A percentile compares a stretch with the other conserved stretches of the same genome.
phyloP scores from a whole-genome alignment of 352 stramenopile genomes.

The Globisporangium okanoganense region DNA sequence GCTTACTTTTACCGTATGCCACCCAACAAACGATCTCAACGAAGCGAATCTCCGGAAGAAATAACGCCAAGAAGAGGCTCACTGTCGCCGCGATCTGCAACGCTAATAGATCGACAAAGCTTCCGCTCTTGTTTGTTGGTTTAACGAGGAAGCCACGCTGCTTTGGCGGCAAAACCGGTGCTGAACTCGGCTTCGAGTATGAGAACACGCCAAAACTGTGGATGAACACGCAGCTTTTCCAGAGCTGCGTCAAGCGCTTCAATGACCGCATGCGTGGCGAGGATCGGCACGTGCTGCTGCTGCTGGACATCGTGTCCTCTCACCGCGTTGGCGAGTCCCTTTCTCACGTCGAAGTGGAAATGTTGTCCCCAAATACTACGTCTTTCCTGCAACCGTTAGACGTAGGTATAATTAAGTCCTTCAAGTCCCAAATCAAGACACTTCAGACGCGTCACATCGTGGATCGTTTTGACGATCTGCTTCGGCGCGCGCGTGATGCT shows the following conservation, averaged over 20 bases:
- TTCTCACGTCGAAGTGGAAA: background rate
- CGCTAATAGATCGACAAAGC: conserved; percentile 2
- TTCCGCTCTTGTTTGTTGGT: conserved; percentile 1
- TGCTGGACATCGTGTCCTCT: background rate
- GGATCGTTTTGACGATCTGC: background rate
- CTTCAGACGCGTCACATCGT: background rate
- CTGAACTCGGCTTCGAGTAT: conserved; percentile 2
- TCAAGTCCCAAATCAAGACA: background rate
- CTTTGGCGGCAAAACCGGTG: background rate
- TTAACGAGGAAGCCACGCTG: background rate
- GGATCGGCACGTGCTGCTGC: background rate
- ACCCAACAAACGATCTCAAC: background rate
- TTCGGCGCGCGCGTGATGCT: background rate
- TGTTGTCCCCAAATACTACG: conserved; percentile 3
- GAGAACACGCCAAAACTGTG: background rate
- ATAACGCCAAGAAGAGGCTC: conserved; percentile 7
- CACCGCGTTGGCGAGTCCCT: background rate
- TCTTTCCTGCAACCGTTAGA: conserved; percentile 3
- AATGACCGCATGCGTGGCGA: background rate
- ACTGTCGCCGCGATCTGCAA: conserved; percentile 4
- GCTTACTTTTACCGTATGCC: conserved; percentile 14
- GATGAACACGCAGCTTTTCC: conserved; percentile 4
- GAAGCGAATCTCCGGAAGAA: conserved; percentile 2
- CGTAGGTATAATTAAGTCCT: background rate
- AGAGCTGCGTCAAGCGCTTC: background rate